Base-by-base conservation (phyloP, 2,329 filamentous ascomycete genomes). In the Microcyclospora pomicola region DNA sequence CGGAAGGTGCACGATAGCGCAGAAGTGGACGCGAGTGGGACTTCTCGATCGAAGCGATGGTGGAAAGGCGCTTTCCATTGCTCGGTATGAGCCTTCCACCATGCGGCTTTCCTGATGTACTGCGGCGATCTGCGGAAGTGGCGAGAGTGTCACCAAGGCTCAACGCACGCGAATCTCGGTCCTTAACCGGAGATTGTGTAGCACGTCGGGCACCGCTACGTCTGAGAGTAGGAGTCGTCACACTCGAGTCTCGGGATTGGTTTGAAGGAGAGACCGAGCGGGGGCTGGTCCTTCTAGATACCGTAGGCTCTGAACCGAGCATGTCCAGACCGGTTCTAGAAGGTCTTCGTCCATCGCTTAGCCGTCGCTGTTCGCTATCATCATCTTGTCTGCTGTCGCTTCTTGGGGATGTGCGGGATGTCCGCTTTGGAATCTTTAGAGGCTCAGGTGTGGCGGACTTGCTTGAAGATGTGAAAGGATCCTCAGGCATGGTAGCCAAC, bases 21-120 rank as follows among this genome's bases (percentile, higher is more conserved):
- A 71, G 59, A 7, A 24, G 19, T 24, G 19, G 19, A 5, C 19
- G 19, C 7, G 19, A 24, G 7, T 24, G 19, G 7, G 19, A 24
- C 1, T 69, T 71, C 32, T 75, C 71, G 10, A 68, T 66, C 5
- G 73, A 76, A 6, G 63, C 68, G 42, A 76, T 75, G 0, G 73
- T 75, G 6, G 73, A 74, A 2, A 77, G 59, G 42, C 63, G 62
- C 46, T 72, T 63, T n/a, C 71, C 70, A 19, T 66, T 70, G 9
- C 63, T 66, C 3, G 72, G 71, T 14, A 38, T 43, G 6, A 43
- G 40, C 14, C 31, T 31, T 33, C 31, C 35, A 30, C 10, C 12
- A 27, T 36, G 4, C 19, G 19, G 19, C 4, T 24, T 4, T 24
- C 19, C 7, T 24, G 19, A 24, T 7, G 5, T 7, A 7, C 19